phyloP scores from a whole-genome alignment of 2,329 filamentous ascomycete species.

The Neophaeococcomyces mojaviensis region DNA sequence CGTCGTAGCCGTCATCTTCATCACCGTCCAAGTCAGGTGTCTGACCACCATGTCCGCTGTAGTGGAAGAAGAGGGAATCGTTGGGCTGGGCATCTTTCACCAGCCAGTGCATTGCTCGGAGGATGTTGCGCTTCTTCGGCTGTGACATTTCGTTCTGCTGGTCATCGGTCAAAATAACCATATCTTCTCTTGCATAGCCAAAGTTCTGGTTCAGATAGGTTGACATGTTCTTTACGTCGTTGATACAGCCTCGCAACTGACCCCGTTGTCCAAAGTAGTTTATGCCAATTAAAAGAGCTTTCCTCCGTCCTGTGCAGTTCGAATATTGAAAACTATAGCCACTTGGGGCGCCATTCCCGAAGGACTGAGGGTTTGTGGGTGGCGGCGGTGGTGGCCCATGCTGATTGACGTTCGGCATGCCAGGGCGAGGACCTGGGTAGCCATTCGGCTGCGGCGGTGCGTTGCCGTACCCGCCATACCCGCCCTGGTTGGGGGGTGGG shows the following conservation, averaged over 20 bases:
- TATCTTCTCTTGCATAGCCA: constrained; percentile 84
- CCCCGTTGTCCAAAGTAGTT: constrained; percentile 94
- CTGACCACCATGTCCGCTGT: constrained; percentile 69
- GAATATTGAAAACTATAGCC: constrained; percentile 86
- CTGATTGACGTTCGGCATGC: constrained; percentile 18
- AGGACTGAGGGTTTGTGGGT: constrained; percentile 59
- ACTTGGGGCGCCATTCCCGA: constrained; percentile 72
- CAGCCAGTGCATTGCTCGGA: constrained; percentile 95
- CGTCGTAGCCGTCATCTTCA: constrained; percentile 69
- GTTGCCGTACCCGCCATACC: constrained; percentile 24
- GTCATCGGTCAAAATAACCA: constrained; percentile 94
- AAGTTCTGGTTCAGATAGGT: constrained; percentile 81
- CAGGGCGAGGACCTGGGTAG: constrained; percentile 26
- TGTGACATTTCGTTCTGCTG: constrained; percentile 97
- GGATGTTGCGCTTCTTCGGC: constrained; percentile 89
- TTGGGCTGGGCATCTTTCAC: constrained; percentile 89
- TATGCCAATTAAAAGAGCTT: constrained; percentile 87
- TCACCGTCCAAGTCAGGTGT: constrained; percentile 66
- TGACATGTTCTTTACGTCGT: constrained; percentile 97
- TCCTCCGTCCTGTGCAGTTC: constrained; percentile 77
- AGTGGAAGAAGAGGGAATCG: constrained; percentile 96
- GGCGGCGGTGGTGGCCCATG: constrained; percentile 54
- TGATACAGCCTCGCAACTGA: constrained; percentile 87
- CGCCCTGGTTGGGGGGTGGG: constrained; percentile 29
- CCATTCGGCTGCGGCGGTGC: constrained; percentile 32